Evolutionary conservation across 768 basidiomycete species (phyloP).

Genomic region (Tylopilus intermedius): DNA sequence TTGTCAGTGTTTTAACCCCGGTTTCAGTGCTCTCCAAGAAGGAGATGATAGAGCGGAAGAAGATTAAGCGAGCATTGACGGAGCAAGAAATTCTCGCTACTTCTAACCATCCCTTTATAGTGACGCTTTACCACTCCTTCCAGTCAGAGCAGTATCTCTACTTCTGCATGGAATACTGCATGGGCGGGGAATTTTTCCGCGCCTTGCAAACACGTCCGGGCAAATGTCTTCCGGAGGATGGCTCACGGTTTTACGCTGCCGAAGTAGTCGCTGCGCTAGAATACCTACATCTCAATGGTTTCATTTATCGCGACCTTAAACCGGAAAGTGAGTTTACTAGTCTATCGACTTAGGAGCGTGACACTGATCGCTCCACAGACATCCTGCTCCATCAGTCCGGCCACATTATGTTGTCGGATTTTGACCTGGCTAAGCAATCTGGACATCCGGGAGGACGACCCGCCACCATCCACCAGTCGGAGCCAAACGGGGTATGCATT

Average conservation of each 20-base stretch:
- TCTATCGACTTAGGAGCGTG: constrained; percentile 4
- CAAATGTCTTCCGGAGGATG: constrained; percentile 95
- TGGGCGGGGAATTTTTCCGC: constrained; percentile 98
- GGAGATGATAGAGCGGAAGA: constrained; percentile 99
- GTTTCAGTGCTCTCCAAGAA: constrained; percentile 89
- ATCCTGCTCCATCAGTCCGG: constrained; percentile 96
- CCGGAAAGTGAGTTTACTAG: constrained; percentile 81
- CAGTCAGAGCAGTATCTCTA: constrained; percentile 97
- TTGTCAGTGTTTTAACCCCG: constrained; percentile 17
- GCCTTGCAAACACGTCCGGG: constrained; percentile 92
- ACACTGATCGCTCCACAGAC: constrained; percentile 46
- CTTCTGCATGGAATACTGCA: constrained; percentile 99
- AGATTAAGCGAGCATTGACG: constrained; percentile 97
- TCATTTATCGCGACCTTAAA: constrained; percentile 98
- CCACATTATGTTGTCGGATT: constrained; percentile 99
- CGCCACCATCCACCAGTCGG: constrained; percentile 79
- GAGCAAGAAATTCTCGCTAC: constrained; percentile 99
- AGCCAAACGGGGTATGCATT: constrained; percentile 75
- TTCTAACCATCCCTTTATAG: constrained; percentile 99
- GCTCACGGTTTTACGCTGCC: constrained; percentile 95
- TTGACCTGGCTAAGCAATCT: constrained; percentile 96
- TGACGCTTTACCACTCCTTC: constrained; percentile 98
- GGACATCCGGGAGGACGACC: constrained; percentile 81
- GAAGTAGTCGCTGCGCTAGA: constrained; percentile 97
- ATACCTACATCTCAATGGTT: constrained; percentile 98